phyloP scores from a whole-genome alignment of 2,329 filamentous ascomycete species.

The Cryphonectria naterciae region DNA sequence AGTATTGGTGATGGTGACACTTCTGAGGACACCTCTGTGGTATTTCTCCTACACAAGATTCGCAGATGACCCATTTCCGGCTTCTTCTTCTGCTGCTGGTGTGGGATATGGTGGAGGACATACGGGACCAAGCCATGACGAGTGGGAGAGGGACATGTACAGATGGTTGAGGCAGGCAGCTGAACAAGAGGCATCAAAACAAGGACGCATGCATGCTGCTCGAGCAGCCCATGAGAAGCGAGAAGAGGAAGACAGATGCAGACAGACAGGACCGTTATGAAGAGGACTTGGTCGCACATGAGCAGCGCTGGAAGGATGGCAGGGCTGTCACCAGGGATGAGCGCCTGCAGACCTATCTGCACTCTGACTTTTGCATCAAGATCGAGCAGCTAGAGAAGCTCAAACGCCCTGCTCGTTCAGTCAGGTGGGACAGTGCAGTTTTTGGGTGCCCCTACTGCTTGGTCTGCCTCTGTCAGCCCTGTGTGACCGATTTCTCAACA shows the following conservation, averaged over 20 bases:
- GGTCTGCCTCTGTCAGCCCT: slow-evolving; percentile 31
- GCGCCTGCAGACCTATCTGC: slow-evolving; percentile 31
- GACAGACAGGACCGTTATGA: not conserved
- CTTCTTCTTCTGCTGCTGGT: not conserved
- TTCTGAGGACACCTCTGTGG: not conserved
- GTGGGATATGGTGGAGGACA: no score
- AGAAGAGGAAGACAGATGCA: slow-evolving; percentile 2
- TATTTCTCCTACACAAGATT: not conserved
- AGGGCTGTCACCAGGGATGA: slow-evolving; percentile 31
- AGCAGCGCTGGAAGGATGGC: slow-evolving; percentile 30
- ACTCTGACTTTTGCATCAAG: slow-evolving; percentile 34
- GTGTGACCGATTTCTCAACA: slow-evolving; percentile 24
- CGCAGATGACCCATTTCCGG: not conserved
- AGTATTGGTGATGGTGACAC: no score
- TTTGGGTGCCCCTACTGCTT: slow-evolving; percentile 35
- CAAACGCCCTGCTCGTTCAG: slow-evolving; percentile 32
- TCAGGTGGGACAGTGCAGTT: slow-evolving; percentile 32
- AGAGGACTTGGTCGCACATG: slow-evolving; percentile 24
- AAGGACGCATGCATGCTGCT: not conserved
- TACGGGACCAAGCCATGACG: not conserved
- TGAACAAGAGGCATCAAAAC: not conserved
- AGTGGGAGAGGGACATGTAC: slow-evolving; percentile 3
- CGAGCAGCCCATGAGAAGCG: not conserved
- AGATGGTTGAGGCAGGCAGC: not conserved
- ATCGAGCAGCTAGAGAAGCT: slow-evolving; percentile 32